Base-by-base conservation (phyloP, 805 yeast genomes). In the Dipodascopsis uninucleata region DNA sequence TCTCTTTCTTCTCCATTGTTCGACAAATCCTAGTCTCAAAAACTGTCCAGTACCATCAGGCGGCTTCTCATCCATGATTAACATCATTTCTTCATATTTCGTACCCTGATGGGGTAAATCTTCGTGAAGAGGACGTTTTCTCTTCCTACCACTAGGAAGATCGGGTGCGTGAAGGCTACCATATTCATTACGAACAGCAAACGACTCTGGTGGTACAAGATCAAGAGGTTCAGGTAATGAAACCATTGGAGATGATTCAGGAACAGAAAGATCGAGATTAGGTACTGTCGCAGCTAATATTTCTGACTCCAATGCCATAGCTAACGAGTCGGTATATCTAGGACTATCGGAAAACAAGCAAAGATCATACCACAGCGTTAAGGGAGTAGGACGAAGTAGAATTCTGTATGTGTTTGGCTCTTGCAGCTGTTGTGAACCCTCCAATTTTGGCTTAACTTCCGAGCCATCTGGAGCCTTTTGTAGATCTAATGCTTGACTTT, bases 11-110 rank as follows among this genome's bases (percentile, higher is more conserved):
- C 95, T 72, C 67, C 85, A 79, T 65, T 84, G 93, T 63, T 90
- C 97, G 47, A 90, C 83, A 58, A 89, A 87, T 52, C 95, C 74
- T 40, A 90, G 69, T 53, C 97, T 77, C 73, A 85, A 78, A 64
- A 93, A 93, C 63, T 88, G 95, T 35, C 71, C 70, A 20, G 72
- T 60, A 1, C 69, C 61, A 5, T 71, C 65, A 26, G 71, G 63
- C 1, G 72, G 65, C 41, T 66, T 64, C 39, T 79, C 82, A 52
- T 72, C 74, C 72, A 81, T 68, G 7, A 79, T 71, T 24, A 81
- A 70, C 97, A 90, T 90, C 61, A 88, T 71, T 60, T 86, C 95
- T 64, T 93, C 97, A 67, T 85, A 87, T 53, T 87, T 94, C 45
- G 81, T 77, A 32, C 60, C 63, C 56, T 84, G 84, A 61, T 87